Evolutionary conservation across 495 filamentous ascomycete species (phyloP), one percentile per base, ranked within the genome.

Genomic region (Neurospora sp.): DNA sequence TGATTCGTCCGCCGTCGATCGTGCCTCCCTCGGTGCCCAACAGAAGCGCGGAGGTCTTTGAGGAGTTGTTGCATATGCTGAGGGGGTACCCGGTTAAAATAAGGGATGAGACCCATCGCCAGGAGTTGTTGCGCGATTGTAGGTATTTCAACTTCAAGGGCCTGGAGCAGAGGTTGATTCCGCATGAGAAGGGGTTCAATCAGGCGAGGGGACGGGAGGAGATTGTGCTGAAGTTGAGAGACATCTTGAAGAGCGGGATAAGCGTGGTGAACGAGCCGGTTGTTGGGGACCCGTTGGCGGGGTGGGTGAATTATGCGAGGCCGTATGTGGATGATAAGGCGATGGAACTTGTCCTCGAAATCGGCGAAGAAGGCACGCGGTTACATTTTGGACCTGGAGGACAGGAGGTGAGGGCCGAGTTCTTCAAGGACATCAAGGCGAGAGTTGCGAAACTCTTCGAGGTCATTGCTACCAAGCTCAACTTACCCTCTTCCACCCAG

Each of bases 71-170:
- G n/a, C 92, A 95, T 73, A 80, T 97, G 18, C 85, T 97, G 6
- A 89, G 93, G 27, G 96, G 95, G n/a, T 99, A 99, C 79, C 91
- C 93, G 0, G 80, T 98, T 1, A 84, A 89, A 27, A 94, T 99
- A 75, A 87, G 90, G 49, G 87, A 92, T 76, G 91, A 93, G 62
- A 87, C 88, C 2, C 95, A 99, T 79, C 92, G 95, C 14, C 87
- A 87, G 9, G 89, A 92, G 72, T 87, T 99, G 1, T 85, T 99
- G 0, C 87, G 92, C 20, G 95, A 99, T 80, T 96, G 93, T 79
- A 90, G 92, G 46, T 99, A 97, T 76, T 98, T 94, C 81, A 92
- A 97, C 78, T 90, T 99, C 71, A 94, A 94, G 76, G 94, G 94
- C 0, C 80, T 97, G 0, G 96, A 98, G 81, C 95, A 99, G 81